Conservation (phyloP, 2,329 filamentous ascomycete genomes). For the Exserohilum turcica region DNA sequence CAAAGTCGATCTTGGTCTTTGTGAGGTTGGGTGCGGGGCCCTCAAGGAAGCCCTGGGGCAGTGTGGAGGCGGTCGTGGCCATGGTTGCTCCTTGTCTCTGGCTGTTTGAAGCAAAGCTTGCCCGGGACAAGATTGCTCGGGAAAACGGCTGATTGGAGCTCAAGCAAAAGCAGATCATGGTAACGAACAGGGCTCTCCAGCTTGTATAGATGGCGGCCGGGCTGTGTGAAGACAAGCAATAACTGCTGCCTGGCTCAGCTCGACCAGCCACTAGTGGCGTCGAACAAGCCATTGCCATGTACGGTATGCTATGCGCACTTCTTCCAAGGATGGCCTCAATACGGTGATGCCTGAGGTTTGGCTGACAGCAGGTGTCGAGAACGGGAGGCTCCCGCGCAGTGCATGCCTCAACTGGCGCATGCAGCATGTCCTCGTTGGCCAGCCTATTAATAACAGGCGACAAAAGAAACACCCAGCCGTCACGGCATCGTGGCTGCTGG, state of each 20-base stretch:
- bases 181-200: not conserved
- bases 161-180: not conserved
- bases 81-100: not conserved
- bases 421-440: not conserved
- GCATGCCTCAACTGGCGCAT: not conserved
- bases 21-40: constrained; percentile 54
- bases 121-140: too few species aligned
- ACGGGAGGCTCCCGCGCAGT: not conserved
- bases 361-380: not conserved
- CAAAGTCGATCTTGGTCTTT: constrained; percentile 61
- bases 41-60: constrained; percentile 57
- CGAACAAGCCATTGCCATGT: not conserved
- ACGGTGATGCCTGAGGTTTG: not conserved
- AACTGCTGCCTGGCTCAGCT: constrained; percentile 11
- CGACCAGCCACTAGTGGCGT: not conserved
- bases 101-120: not conserved
- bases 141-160: too few species aligned
- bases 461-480: not conserved
- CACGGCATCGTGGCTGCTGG: not conserved
- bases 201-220: not conserved
- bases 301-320: not conserved
- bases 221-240: not conserved
- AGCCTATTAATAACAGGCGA: not conserved
- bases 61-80: constrained; percentile 37
- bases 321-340: not conserved